Evolutionary conservation across 306 rosid species (phyloP), one percentile per base, ranked within the genome.

Genomic region (barrel medic (Medicago truncatula)): DNA sequence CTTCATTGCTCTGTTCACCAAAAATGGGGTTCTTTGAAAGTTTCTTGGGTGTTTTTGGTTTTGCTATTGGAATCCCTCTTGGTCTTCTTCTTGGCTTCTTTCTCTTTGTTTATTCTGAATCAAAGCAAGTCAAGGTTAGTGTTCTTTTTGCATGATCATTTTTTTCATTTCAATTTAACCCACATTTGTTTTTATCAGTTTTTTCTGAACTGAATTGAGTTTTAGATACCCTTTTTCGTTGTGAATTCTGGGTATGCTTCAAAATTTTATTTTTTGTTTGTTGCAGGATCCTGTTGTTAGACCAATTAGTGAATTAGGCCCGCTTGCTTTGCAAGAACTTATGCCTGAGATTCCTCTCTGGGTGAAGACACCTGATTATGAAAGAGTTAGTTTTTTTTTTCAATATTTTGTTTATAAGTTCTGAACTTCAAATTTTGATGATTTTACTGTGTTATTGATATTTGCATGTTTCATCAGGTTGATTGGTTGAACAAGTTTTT

Each of bases 401-500:
- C 7, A 4, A 34, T 4, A 34, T 47, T 52, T 52, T 16, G 58
- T 16, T 52, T 52, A 2, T 9, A n/a, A 16, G 8, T 58, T 52
- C 4, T 58, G 43, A 18, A 38, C 16, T 23, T 58, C 23, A 1
- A 8, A 11, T 78, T 46, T 20, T 20, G 46, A 66, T 74, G 11
- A 1, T 38, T 72, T 49, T 12, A 14, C 68, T 81, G 62, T 80
- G 60, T 64, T 76, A 39, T 68, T 46, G 66, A 67, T 65, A n/a
- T 36, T 44, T 82, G 61, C 67, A 50, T 82, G 71, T 21, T 74
- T 79, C 16, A 74, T 76, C 88, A 94, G 98, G 89, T 92, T 50
- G 98, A 94, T 46, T 94, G 98, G 98, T 56, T 94, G 76, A 94
- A 94, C 84, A 86, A 81, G 58, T 83, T 91, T 88, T 54, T 90